Evolutionary conservation across 1,284 basidiomycete species (phyloP), one percentile per base, ranked within the genome.

Genomic region (Leccinum ponderosum): DNA sequence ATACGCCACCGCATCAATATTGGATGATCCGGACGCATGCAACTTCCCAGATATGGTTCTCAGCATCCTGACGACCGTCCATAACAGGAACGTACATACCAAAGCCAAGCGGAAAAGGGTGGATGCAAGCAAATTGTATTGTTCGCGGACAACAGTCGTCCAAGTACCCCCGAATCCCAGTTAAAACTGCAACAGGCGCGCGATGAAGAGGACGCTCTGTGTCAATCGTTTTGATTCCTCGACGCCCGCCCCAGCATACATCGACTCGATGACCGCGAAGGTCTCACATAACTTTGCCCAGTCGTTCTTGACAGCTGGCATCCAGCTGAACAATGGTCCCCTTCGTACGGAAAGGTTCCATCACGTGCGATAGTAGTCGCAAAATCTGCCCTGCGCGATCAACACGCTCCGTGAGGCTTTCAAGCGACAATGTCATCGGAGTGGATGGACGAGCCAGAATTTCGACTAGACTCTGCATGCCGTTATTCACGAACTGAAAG

Each of bases 401-500:
- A 15, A 87, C 75, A 42, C 81, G 76, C 48, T 76, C 67, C 6
- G 75, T 68, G 8, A 77, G 66, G 33, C 71, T 69, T 22, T 76
- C 75, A 0, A 70, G 66, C 8, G 70, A 66, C 3, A 65, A 51
- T 15, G 14, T 25, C 47, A 22, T 50, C 7, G 69, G 65, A n/a
- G 71, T 64, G 25, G 68, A 67, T 2, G 78, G 66, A 52, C 79
- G 78, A 27, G 75, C 74, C 9, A 91, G 77, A 15, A 86, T 79
- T 27, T 85, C 83, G 1, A 82, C 80, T 12, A 93, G 84, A 60
- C 86, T 85, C 62, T 81, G 81, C 29, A 93, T 76, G 1, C 91
- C 90, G 50, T 86, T 88, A 63, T 90, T 89, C 57, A 93, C 81
- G 68, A 93, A 90, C 90, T 93, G 48, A 7, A 54, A 55, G 39